Evolutionary conservation across 2,329 filamentous ascomycete genomes (phyloP), one percentile per base, ranked within the genome.

Genomic region (Colletotrichum orbiculare): DNA sequence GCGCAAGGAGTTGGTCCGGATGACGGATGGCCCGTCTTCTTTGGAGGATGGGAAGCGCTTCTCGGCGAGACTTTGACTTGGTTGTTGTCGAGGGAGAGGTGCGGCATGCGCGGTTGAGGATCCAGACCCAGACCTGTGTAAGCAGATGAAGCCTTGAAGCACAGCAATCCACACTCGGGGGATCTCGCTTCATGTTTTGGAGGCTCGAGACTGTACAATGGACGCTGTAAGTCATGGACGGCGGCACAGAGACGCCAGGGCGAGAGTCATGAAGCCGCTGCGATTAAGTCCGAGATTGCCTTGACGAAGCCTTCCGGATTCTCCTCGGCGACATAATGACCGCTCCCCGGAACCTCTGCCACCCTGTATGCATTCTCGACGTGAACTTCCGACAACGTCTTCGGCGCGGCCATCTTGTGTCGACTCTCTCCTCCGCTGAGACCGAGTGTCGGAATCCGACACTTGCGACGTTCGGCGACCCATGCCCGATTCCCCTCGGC

Each of bases 21-120:
- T 76, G 73, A 75, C 69, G 34, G 62, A 71, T 12, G 74, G 76
- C 0, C 15, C 74, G 4, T 77, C 73, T 57, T 77, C 75, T 0
- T 52, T 75, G 41, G 71, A 72, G 8, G 64, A 56, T 9, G 11
- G 15, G 1, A 42, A 6, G 13, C 45, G 15, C 33, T 50, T 49
- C 6, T 9, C 42, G 11, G 46, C 64, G 2, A 67, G 56, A 33
- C 46, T 69, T 15, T 68, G 52, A 64, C 54, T 45, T 50, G 37
- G 11, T 4, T 37, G 25, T 5, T 4, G 13, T 12, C 17, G 39
- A n/a, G 38, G 7, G 15, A 10, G 15, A 15, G 8, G 37, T 46
- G 15, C 37, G 35, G 35, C 13, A 17, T 25, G n/a, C 12, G 25
- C 4, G 25, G 25, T 25, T 25, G 25, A 50, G 55, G 55, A 49